phyloP scores from a whole-genome alignment of 495 filamentous ascomycete species.

The Xylaria acuta region DNA sequence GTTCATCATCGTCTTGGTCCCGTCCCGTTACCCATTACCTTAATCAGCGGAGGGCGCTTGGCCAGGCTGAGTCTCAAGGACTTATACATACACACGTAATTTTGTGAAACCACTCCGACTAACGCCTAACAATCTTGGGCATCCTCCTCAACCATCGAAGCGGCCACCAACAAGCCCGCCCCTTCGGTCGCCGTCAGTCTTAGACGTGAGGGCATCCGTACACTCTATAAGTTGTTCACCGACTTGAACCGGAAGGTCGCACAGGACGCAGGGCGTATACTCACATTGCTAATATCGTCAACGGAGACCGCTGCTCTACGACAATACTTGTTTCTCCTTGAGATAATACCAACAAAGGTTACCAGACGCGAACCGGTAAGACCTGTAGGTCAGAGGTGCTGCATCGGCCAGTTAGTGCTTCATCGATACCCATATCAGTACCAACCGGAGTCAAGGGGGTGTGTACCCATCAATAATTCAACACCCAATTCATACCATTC shows the following conservation, averaged over 20 bases:
- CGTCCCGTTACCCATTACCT: slow-evolving; percentile 11
- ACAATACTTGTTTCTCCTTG: slow-evolving; percentile 18
- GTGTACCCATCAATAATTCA: slow-evolving; percentile 27
- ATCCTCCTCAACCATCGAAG: slow-evolving; percentile 4
- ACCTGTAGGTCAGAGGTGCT: slow-evolving; percentile 28
- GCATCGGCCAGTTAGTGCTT: slow-evolving; percentile 34
- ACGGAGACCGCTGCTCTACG: slow-evolving; percentile 3
- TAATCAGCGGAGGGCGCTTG: slow-evolving; percentile 2
- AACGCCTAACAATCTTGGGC: background rate
- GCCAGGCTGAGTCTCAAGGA: slow-evolving; percentile 10
- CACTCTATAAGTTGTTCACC: background rate
- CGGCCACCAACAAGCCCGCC: background rate
- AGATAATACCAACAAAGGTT: slow-evolving; percentile 34
- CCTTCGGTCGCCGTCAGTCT: background rate
- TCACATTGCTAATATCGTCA: slow-evolving; percentile 17
- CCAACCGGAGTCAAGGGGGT: slow-evolving; percentile 28
- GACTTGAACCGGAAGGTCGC: background rate
- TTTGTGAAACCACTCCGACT: slow-evolving; percentile 13
- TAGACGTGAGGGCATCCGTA: background rate
- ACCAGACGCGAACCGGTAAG: slow-evolving; percentile 31
- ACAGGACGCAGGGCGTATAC: slow-evolving; percentile 5
- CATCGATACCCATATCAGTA: slow-evolving; percentile 18
- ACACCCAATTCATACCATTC: slow-evolving; percentile 5
- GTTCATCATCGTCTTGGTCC: slow-evolving; percentile 12
- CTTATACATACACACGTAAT: slow-evolving; percentile 13